A percentile compares a stretch with the other conserved stretches of the same genome.
Conservation (phyloP, 208 protist species). For the Leishmania martiniquensis region DNA sequence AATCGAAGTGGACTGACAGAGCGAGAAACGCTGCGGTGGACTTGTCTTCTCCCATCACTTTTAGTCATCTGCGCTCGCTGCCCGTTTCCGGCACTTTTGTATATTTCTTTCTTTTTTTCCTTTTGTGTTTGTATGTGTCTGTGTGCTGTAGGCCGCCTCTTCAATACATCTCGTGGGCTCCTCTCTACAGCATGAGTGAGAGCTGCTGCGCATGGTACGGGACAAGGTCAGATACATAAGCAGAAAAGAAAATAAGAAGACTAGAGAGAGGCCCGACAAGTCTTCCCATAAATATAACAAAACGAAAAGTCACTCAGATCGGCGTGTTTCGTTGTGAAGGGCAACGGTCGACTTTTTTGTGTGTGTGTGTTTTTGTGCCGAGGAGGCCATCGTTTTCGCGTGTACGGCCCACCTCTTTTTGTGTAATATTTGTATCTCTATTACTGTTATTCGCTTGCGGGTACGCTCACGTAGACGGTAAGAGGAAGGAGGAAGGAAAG, state of each 20-base stretch:
- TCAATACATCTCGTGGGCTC: background rate
- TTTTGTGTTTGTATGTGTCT: background rate
- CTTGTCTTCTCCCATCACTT: background rate
- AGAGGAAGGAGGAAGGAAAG: background rate
- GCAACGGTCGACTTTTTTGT: background rate
- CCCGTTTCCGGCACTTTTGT: background rate
- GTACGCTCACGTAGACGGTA: background rate
- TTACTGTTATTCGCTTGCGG: background rate
- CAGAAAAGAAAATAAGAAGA: background rate
- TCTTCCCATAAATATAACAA: background rate
- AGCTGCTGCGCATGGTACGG: background rate
- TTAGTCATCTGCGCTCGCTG: background rate
- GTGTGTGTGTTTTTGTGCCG: background rate
- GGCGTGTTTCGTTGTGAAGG: background rate
- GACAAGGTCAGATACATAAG: background rate
- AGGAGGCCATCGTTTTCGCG: background rate
- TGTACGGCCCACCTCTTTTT: background rate
- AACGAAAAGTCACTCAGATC: no score
- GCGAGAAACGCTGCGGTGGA: background rate
- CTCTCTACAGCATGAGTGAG: background rate
- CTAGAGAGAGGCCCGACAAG: background rate
- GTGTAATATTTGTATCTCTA: background rate
- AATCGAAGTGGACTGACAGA: background rate
- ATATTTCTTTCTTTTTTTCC: background rate
- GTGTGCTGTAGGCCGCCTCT: background rate